Evolutionary conservation across 371 early-diverging fungal species (phyloP), one percentile per base, ranked within the genome.

Genomic region (Conidiobolus incongruus): DNA sequence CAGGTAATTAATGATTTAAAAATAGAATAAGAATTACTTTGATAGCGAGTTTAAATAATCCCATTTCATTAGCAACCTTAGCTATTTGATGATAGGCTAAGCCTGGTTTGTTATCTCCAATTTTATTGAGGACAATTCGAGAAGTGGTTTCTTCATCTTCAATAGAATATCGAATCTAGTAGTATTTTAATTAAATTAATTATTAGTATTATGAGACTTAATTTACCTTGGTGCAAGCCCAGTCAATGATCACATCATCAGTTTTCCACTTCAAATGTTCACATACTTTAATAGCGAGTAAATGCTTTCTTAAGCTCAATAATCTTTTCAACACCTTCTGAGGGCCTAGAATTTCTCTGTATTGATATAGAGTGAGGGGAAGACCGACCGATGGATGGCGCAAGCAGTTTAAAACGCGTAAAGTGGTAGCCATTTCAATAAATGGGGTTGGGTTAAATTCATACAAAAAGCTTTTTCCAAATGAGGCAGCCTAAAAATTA

Each of bases 381-480:
- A 94, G 81, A 0, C 90, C 97, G 19, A 91, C 71, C 35, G 77
- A 76, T 44, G 68, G 70, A 29, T 71, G 63, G 19, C 86, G 68
- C 33, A 91, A 67, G n/a, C 80, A 74, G 54, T 94, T 94, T 53
- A 93, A 54, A 0, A 94, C 77, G 8, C 94, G 74, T 19, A 94
- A 55, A 5, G 63, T 58, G 44, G 75, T 75, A 44, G 89, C 86
- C 79, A 81, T 81, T 33, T 79, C 72, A 13, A 88, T 88, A 59
- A 94, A 85, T 23, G 66, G 68, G 45, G 80, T 77, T 0, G 86
- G 72, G 46, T 84, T 76, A 49, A 84, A 88, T 10, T 68, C 60
- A 15, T 83, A 77, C 44, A 93, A 45, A 45, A 90, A 96, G 38
- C 77, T 69, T 58, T 92, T 92, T 23, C 97, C 97, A 62, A 92